Evolutionary conservation across 2,329 filamentous ascomycete genomes (phyloP).

Genomic region (Cadophora gregata): DNA sequence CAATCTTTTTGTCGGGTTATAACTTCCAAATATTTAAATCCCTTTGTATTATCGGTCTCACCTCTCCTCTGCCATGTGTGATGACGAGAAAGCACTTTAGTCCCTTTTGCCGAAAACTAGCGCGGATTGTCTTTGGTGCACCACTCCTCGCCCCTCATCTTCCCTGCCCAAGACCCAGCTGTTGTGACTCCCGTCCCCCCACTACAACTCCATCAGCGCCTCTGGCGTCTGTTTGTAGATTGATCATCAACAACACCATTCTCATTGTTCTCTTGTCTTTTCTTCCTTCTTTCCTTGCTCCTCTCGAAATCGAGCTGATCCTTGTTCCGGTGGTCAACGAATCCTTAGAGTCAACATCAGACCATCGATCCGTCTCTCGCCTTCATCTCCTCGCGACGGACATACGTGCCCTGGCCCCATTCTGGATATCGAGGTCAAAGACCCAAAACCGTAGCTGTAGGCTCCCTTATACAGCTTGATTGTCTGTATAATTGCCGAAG

Average conservation of each 20-base stretch:
- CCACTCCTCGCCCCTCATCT: constrained; percentile 12
- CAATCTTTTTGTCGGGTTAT: neutral
- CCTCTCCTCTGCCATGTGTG: neutral
- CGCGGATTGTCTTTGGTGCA: neutral
- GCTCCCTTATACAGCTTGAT: constrained; percentile 24
- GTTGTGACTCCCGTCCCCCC: constrained; percentile 22
- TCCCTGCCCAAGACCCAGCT: constrained; percentile 8
- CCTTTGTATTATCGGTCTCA: neutral
- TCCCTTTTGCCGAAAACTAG: constrained; percentile 6
- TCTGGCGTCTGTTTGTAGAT: constrained; percentile 30
- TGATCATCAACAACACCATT: constrained; percentile 22
- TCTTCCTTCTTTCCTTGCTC: neutral
- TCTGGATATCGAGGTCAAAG: neutral
- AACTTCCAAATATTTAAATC: neutral
- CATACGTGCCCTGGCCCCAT: no score
- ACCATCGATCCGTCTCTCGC: neutral
- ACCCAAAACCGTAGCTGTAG: neutral
- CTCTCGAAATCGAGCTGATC: neutral
- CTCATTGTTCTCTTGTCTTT: neutral
- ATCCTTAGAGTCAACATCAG: neutral
- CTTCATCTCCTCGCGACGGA: neutral
- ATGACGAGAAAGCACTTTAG: neutral
- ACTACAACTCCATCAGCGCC: constrained; percentile 31
- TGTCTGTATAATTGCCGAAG: constrained; percentile 22
- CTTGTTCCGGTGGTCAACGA: neutral